Conservation (phyloP, 768 basidiomycete species). For the Psilocybe cyanescens region DNA sequence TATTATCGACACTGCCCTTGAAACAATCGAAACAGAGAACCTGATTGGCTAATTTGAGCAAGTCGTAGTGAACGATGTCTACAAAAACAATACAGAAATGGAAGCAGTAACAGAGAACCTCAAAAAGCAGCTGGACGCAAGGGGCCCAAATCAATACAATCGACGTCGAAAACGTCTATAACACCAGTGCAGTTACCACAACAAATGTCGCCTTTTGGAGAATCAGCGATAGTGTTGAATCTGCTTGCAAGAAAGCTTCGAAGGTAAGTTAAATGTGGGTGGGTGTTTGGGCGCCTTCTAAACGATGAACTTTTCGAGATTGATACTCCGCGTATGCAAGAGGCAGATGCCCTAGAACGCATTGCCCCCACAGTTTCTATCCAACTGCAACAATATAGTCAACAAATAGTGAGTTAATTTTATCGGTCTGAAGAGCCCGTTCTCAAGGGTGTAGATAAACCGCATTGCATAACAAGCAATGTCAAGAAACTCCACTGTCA, state of each 20-base stretch:
- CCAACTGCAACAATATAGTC: background rate
- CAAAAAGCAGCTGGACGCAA: slow-evolving; percentile 22
- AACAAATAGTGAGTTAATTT: background rate
- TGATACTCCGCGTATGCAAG: slow-evolving; percentile 7
- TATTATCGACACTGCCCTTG: slow-evolving; percentile 32
- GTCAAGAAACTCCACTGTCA: slow-evolving; percentile 27
- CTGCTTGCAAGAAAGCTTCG: slow-evolving; percentile 10
- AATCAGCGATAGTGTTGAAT: slow-evolving; percentile 13
- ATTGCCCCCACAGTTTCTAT: background rate
- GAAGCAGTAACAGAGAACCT: slow-evolving; percentile 26
- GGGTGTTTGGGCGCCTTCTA: background rate
- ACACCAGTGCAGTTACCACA: slow-evolving; percentile 14
- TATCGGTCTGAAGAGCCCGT: background rate
- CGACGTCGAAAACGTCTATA: slow-evolving; percentile 29
- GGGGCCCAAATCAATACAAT: slow-evolving; percentile 27
- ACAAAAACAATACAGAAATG: slow-evolving; percentile 24
- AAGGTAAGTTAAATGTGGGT: background rate
- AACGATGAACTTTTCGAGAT: background rate
- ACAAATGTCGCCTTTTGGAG: slow-evolving; percentile 24
- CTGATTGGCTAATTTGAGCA: slow-evolving; percentile 30
- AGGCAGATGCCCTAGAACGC: background rate
- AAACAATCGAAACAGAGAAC: slow-evolving; percentile 34
- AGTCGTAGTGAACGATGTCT: slow-evolving; percentile 30
- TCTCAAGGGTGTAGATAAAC: slow-evolving; percentile 11
- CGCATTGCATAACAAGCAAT: slow-evolving; percentile 27